Evolutionary conservation across 129 eudicot genomes (phyloP), one percentile per base, ranked within the genome.

Genomic region (Dittrichia graveolens): DNA sequence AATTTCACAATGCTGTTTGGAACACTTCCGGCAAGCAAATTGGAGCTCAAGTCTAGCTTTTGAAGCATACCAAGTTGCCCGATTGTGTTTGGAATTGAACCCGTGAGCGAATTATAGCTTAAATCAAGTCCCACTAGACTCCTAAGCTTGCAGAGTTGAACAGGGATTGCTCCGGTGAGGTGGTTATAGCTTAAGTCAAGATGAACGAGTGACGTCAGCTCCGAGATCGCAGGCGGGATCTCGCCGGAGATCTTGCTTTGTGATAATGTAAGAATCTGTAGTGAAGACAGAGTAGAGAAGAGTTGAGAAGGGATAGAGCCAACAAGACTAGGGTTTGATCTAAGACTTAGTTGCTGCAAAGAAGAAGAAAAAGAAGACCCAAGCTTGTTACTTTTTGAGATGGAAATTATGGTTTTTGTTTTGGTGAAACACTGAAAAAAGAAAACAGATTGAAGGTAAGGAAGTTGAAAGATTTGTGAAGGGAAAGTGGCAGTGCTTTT

Each of bases 31-130:
- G 70, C 67, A 52, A 91, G 90, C 4, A 19, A 44, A 58, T 91
- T 91, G 9, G 92, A 91, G 80, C 97, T 91, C 58, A 91, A 82
- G 65, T 91, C 97, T 6, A 91, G 87, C 47, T 91, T 91, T 65
- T 91, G 97, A 76, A 91, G 95, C 74, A 61, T 50, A 57, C 79
- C 77, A 56, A 91, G 81, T 52, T 85, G 71, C 31, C 95, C 95
- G 44, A 91, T 80, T 41, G 88, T 16, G 67, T 55, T 12, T 0
- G 90, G 97, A 37, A 91, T 69, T 1, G 65, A 39, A 1, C 84
- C 87, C 5, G 79, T 68, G 42, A 91, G 88, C 50, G 75, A 63
- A 65, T 91, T 91, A 44, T 91, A 91, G 82, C 97, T 91, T n/a
- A 91, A 71, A 73, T 91, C 97, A 69, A 91, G 88, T 31, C 91